Evolutionary conservation across 1,284 basidiomycete species (phyloP).

Genomic region (Fomitopsis schrenkii): DNA sequence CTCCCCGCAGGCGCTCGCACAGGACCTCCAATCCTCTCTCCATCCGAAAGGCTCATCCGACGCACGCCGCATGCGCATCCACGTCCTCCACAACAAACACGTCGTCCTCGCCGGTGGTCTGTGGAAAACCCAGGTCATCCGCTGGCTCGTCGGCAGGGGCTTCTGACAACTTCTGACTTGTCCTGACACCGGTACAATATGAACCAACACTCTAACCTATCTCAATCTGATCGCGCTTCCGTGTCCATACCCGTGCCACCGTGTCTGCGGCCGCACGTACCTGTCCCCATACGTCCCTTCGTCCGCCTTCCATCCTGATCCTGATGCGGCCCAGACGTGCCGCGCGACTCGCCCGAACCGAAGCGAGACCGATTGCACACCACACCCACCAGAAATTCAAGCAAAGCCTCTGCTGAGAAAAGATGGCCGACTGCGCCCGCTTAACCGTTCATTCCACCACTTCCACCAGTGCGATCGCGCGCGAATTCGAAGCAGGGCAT

Average conservation of each 20-base stretch:
- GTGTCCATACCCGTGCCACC: conserved; percentile 1
- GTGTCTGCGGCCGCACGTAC: background rate
- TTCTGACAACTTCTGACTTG: conserved; percentile 34
- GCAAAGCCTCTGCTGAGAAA: background rate
- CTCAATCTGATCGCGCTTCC: conserved; percentile 2
- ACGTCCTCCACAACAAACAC: conserved; percentile 43
- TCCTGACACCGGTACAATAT: background rate
- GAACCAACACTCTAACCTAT: background rate
- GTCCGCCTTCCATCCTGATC: conserved; percentile 1
- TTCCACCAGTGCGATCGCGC: background rate
- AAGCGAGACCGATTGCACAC: background rate
- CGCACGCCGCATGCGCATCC: conserved; percentile 42
- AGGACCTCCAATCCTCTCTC: conserved; percentile 44
- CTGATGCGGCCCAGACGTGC: background rate
- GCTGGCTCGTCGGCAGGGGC: conserved; percentile 56
- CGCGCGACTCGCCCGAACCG: background rate
- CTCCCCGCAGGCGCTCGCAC: conserved; percentile 42
- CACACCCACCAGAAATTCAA: background rate
- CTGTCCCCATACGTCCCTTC: conserved; percentile 1
- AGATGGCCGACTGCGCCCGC: background rate
- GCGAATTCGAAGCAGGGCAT: background rate
- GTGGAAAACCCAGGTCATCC: conserved; percentile 52
- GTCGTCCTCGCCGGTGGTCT: conserved; percentile 53
- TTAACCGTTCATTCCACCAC: background rate
- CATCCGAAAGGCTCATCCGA: conserved; percentile 43